These are phyloP conservation scores for Chenopodium album DNA, from an alignment of 148 eudicot genomes.

Conservation along the genomic window DNA sequence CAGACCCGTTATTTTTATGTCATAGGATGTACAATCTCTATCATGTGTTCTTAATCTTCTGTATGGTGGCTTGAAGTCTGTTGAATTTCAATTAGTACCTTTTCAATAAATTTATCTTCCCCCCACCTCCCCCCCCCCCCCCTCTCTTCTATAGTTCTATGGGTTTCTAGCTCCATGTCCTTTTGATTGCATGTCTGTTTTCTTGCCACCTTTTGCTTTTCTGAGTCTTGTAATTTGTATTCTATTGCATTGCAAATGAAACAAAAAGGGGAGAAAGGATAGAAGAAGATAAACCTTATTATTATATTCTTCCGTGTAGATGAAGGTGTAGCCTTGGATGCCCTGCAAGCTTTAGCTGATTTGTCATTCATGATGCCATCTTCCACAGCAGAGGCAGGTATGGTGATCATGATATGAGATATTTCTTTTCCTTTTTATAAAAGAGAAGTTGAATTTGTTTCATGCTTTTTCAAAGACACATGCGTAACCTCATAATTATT, in stretches of 20 bases:
- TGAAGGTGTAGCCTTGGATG: conserved; percentile 84
- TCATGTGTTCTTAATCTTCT: neutral
- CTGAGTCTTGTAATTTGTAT: neutral
- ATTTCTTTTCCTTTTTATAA: neutral
- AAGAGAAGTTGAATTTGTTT: conserved; percentile 2
- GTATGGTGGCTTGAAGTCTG: neutral
- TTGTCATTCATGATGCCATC: conserved; percentile 87
- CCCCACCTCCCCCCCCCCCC: too few species aligned
- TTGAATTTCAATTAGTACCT: neutral
- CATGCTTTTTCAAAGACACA: neutral
- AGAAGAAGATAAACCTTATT: neutral
- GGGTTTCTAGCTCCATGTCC: neutral
- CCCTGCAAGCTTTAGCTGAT: conserved; percentile 92
- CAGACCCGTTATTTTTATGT: neutral
- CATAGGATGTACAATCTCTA: neutral
- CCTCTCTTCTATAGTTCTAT: too few species aligned
- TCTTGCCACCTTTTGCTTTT: neutral
- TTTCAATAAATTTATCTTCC: too few species aligned
- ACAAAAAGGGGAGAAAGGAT: neutral
- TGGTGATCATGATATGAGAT: neutral
- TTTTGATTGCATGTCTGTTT: neutral
- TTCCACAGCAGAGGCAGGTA: conserved; percentile 64
- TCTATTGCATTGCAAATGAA: neutral
- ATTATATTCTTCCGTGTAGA: conserved; percentile 38
- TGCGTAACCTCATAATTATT: neutral